Evolutionary conservation across 176 grass and related monocot genomes (phyloP).

Genomic region (Zizania latifolia): DNA sequence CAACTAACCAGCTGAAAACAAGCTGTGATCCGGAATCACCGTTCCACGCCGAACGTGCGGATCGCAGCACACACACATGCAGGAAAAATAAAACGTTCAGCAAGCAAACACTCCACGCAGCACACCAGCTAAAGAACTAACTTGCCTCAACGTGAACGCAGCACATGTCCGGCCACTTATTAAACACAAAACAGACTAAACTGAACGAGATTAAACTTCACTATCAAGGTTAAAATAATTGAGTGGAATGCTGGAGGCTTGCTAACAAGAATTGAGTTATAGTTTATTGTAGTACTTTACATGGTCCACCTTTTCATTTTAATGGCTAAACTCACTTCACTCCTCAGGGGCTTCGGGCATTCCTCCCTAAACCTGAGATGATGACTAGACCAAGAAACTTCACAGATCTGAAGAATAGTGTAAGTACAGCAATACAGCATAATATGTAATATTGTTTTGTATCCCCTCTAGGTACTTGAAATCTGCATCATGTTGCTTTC

Average conservation of each 20-base stretch:
- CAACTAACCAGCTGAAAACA: no score
- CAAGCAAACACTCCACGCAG: no score
- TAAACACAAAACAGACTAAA: no score
- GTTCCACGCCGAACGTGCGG: no score
- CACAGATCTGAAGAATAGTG: conserved; percentile 70
- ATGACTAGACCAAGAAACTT: conserved; percentile 71
- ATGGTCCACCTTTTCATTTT: background rate
- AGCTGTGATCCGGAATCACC: no score
- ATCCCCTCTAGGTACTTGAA: background rate
- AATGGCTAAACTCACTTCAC: background rate
- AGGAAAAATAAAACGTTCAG: no score
- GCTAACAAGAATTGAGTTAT: conserved; percentile 80
- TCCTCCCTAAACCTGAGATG: conserved; percentile 85
- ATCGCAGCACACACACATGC: no score
- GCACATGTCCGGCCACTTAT: no score
- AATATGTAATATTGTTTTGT: background rate
- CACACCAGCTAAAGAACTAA: no score
- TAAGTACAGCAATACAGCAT: conserved; percentile 52
- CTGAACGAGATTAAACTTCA: no score
- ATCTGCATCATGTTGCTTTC: background rate
- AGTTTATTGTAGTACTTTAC: background rate
- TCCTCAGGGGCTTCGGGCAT: conserved; percentile 75
- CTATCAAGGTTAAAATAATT: conserved; percentile 79
- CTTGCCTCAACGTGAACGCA: no score
- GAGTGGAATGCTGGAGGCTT: conserved; percentile 87